Evolutionary conservation across 1,284 basidiomycete genomes (phyloP).

Genomic region (Takashimella tepidaria): DNA sequence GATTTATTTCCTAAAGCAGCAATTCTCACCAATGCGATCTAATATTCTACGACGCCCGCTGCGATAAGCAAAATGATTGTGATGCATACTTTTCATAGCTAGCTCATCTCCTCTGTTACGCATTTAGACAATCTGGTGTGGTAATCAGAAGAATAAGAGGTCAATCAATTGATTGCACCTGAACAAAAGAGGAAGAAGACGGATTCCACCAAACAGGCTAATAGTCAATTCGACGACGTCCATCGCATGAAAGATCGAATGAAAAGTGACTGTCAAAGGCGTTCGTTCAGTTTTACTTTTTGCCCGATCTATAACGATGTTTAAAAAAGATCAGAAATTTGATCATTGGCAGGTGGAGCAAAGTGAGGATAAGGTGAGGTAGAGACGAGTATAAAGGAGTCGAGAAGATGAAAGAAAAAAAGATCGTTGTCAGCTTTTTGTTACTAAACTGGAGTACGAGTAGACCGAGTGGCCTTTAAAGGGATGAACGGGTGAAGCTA

Average conservation of each 20-base stretch:
- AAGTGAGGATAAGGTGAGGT: neutral
- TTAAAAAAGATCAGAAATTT: neutral
- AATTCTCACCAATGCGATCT: no score
- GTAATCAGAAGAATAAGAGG: no score
- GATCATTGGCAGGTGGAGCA: neutral
- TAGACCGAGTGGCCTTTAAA: neutral
- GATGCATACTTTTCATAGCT: no score
- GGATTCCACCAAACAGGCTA: no score
- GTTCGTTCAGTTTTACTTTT: neutral
- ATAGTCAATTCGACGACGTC: neutral
- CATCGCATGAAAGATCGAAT: neutral
- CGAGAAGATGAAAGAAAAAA: neutral
- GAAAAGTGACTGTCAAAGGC: neutral
- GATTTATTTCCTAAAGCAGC: no score
- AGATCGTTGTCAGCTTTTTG: neutral
- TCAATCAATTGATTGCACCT: no score
- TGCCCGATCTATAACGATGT: neutral
- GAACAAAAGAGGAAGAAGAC: no score
- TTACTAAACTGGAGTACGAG: neutral
- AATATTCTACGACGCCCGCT: no score
- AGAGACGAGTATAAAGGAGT: neutral
- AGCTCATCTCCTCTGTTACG: no score
- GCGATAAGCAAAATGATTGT: no score
- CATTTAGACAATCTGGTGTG: no score
- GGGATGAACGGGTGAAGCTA: conserved; percentile 1